Base-by-base conservation (phyloP, 148 eudicot genomes). In the Hydrangea macrophylla region DNA sequence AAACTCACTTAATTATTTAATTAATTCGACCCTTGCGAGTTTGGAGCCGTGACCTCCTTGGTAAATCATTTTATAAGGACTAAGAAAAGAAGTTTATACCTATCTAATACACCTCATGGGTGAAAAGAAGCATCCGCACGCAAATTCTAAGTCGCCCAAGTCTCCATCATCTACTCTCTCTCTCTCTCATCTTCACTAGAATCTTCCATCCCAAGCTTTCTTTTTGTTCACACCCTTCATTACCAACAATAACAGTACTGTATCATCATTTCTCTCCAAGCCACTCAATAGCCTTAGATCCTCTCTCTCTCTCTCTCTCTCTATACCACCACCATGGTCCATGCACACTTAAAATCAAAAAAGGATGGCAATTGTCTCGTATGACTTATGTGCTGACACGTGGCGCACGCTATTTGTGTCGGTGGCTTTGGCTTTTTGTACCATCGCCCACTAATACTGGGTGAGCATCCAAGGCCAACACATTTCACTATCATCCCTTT, bases 361-460 rank as follows among this genome's bases (percentile, higher is more conserved):
- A 48, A 39, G 68, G 17, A 5, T 26, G 58, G 10, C 11, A n/a
- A 45, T 42, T 33, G 58, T 50, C 31, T 20, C 13, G 1, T 53
- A 33, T 53, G 44, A 65, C 39, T 17, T 20, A 20, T n/a, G 28
- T n/a, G 10, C 2, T 48, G 13, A 33, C 35, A 42, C 24, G 23
- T 48, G 23, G 53, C 53, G 1, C 53, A 2, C 6, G 30, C n/a
- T 50, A 32, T 5, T 50, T n/a, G 58, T 65, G 69, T 65, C 69
- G 69, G 69, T 65, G 45, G 69, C 26, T 23, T 59, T 31, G 58
- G 31, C 44, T 51, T 65, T 45, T 65, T 65, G 44, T 31, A 18
- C 28, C 6, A 50, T 26, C 59, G 33, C 13, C 0, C 53, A 18
- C 53, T 48, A 11, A 50, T 10, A 22, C 31, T 65, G 69, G 57